Evolutionary conservation across 495 filamentous ascomycete genomes (phyloP).

Genomic region (Lepidopterella palustris): DNA sequence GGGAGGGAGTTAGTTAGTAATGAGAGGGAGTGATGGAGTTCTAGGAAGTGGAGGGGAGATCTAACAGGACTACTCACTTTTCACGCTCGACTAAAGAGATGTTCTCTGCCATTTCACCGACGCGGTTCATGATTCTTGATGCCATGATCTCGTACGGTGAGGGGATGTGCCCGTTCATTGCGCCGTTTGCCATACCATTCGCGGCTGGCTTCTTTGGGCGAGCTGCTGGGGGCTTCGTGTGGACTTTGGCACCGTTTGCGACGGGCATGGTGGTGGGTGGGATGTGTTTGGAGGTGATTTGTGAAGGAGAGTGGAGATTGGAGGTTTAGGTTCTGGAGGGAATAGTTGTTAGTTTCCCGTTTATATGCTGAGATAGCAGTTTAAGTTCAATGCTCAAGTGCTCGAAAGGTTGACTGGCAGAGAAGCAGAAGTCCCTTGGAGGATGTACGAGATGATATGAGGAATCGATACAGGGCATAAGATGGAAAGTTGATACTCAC

Average conservation of each 20-base stretch:
- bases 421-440: no score
- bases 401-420: no score
- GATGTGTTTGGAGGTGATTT: not conserved
- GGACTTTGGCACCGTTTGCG: slow-evolving; percentile 15
- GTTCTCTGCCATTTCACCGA: slow-evolving; percentile 42
- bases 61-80: slow-evolving; percentile 21
- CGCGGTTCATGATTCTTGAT: slow-evolving; percentile 35
- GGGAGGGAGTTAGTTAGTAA: slow-evolving; percentile 1
- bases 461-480: no score
- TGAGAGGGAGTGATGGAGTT: slow-evolving; percentile 1
- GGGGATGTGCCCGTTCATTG: slow-evolving; percentile 2
- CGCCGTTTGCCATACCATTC: slow-evolving; percentile 13
- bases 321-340: no score
- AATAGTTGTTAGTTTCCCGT: no score
- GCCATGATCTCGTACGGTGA: slow-evolving; percentile 40
- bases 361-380: no score
- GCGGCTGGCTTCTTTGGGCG: slow-evolving; percentile 15
- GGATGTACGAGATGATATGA: no score
- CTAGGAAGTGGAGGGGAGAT: not conserved
- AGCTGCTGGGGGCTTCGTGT: slow-evolving; percentile 13
- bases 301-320: not conserved
- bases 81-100: slow-evolving; percentile 39
- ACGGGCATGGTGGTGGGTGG: slow-evolving; percentile 4
- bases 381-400: no score
- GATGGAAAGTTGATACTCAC: no score